Percentiles rank a stretch among this genome's conserved stretches.
Conservation (phyloP, 176 grass and related monocot species). For the Cenchrus americanus region DNA sequence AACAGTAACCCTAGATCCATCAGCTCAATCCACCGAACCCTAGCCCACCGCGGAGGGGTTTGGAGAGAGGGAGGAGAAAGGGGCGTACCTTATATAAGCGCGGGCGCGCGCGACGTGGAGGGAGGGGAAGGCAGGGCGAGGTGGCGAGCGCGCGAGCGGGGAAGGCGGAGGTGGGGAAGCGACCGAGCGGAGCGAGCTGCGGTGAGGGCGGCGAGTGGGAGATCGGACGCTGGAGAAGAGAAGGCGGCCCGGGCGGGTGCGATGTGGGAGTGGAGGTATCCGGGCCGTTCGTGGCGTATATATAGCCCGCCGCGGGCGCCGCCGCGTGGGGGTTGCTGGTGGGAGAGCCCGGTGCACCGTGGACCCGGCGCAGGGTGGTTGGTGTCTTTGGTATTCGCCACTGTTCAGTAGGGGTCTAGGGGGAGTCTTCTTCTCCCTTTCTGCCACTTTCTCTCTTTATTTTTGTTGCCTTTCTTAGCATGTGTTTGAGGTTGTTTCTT, state of each 20-base stretch:
- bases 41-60: neutral
- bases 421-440: too few species aligned
- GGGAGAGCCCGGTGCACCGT: slow-evolving; percentile 15
- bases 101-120: slow-evolving; percentile 41
- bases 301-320: slow-evolving; percentile 31
- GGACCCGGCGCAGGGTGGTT: slow-evolving; percentile 27
- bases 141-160: slow-evolving; percentile 12
- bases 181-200: slow-evolving; percentile 32
- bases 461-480: neutral
- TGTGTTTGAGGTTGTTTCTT: neutral
- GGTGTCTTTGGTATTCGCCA: neutral
- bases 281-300: slow-evolving; percentile 59
- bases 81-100: slow-evolving; percentile 59
- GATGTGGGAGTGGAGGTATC: slow-evolving; percentile 53
- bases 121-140: slow-evolving; percentile 45
- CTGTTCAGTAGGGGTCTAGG: neutral
- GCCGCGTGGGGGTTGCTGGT: slow-evolving; percentile 16
- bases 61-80: neutral
- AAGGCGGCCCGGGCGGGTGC: slow-evolving; percentile 53
- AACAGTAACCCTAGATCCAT: slow-evolving; percentile 63
- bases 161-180: slow-evolving; percentile 16
- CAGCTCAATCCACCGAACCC: slow-evolving; percentile 26
- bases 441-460: too few species aligned
- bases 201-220: slow-evolving; percentile 54
- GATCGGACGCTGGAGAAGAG: slow-evolving; percentile 89